A percentile compares a stretch with the other conserved stretches of the same genome.
These are phyloP conservation scores for Phylloporus sp. DNA, from an alignment of 1,284 basidiomycete genomes.

Conservation along the genomic window DNA sequence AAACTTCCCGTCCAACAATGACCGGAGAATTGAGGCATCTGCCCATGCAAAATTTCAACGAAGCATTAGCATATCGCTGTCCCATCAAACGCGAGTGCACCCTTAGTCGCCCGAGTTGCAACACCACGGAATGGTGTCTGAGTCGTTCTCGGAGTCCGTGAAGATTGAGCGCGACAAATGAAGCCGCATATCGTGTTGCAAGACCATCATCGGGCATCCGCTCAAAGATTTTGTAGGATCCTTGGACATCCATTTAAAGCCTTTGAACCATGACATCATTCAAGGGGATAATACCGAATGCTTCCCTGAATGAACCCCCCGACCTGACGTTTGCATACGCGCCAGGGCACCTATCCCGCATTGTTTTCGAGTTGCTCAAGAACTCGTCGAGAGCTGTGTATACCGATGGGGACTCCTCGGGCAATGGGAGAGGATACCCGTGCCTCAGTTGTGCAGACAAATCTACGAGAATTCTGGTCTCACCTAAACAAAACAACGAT, in stretches of 20 bases:
- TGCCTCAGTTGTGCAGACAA: slow-evolving; percentile 3
- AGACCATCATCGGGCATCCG: slow-evolving; percentile 69
- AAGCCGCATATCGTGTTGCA: slow-evolving; percentile 47
- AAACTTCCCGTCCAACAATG: slow-evolving; percentile 58
- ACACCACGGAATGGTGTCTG: slow-evolving; percentile 64
- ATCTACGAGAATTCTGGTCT: not conserved
- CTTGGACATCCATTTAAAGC: slow-evolving; percentile 70
- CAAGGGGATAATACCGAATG: slow-evolving; percentile 54
- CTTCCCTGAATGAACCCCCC: slow-evolving; percentile 52
- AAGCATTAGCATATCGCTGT: slow-evolving; percentile 53
- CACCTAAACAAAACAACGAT: slow-evolving; percentile 68
- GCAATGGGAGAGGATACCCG: too few species aligned
- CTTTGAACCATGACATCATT: slow-evolving; percentile 1
- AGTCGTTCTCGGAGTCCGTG: slow-evolving; percentile 41
- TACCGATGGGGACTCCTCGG: too few species aligned
- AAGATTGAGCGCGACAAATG: too few species aligned
- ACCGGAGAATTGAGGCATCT: slow-evolving; percentile 37
- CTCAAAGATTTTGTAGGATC: slow-evolving; percentile 73
- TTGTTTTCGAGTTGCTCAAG: too few species aligned
- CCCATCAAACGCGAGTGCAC: slow-evolving; percentile 60
- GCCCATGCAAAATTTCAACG: slow-evolving; percentile 60
- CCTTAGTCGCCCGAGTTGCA: slow-evolving; percentile 67
- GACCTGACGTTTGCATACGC: too few species aligned
- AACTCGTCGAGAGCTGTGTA: too few species aligned
- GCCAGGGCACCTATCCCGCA: too few species aligned